Base-by-base conservation (phyloP, 1,284 basidiomycete genomes). In the Agroathelia rolfsii region DNA sequence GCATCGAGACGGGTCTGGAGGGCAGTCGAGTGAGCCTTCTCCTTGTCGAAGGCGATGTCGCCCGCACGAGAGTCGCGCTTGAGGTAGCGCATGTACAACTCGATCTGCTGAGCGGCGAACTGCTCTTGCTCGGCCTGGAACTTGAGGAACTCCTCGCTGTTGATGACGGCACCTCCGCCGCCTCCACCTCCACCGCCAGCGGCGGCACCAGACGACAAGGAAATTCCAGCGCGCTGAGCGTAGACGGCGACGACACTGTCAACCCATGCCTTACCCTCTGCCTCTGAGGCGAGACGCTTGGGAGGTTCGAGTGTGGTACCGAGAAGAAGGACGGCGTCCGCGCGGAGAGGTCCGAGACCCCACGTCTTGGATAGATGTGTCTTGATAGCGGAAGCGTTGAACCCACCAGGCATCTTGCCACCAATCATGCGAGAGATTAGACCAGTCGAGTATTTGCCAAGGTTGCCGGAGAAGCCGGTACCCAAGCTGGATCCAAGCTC, bases 321-420 rank as follows among this genome's bases (percentile, higher is more conserved):
- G 39, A 96, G 69, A 30, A 98, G 72, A 34, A 98, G 73, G n/a
- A 92, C 88, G 21, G 75, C 83, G 45, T 98, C 94, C 10, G 85
- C 76, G 37, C 94, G 87, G 24, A 74, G 71, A 6, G 93, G 64
- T 16, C 94, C 95, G 12, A 98, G 66, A 40, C 94, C 94, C 93
- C 92, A 96, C 21, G 73, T 72, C 67, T 95, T 96, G 29, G 76
- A 73, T 26, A 97, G 70, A 54, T 97, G 73, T 4, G 74, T 61
- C 61, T 95, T 94, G 57, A 93, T 88, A n/a, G 87, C 74, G 3
- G 93, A 88, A 15, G 86, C 68, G 55, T 96, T 96, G 76, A 98
- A 98, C 18, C 94, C 94, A 61, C 95, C 95, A 24, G 95, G 95
- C 84, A 98, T 93, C 65, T 98, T 98, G 39, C 81, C 79, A 37